These are phyloP conservation scores for Radiomyces spectabilis DNA, from an alignment of 192 early-diverging fungal genomes.

Conservation along the genomic window DNA sequence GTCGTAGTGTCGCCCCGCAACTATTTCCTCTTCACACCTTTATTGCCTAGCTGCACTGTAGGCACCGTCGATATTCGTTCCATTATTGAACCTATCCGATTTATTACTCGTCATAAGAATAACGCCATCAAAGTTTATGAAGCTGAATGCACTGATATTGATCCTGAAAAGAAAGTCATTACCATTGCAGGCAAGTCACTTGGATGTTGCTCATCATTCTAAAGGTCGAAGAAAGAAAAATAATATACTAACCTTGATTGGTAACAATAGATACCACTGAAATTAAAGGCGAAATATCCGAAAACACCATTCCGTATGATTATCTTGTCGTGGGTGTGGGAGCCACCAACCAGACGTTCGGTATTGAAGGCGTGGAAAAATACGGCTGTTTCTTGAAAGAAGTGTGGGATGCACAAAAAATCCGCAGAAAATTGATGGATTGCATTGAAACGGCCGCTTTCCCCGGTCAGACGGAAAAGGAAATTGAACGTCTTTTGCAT, in stretches of 20 bases:
- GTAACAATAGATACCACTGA: slow-evolving; percentile 67
- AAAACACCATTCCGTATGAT: slow-evolving; percentile 58
- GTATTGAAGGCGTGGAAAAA: slow-evolving; percentile 66
- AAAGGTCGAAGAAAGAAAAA: no score
- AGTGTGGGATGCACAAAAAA: slow-evolving; percentile 70
- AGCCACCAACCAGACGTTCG: slow-evolving; percentile 73
- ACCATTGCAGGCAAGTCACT: slow-evolving; percentile 55
- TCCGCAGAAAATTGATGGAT: slow-evolving; percentile 69
- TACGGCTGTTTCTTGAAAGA: slow-evolving; percentile 71
- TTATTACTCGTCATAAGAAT: slow-evolving; percentile 78
- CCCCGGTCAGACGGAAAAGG: slow-evolving; percentile 59
- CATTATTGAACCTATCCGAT: slow-evolving; percentile 82
- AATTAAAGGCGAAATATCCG: slow-evolving; percentile 51
- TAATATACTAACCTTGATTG: no score
- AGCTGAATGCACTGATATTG: slow-evolving; percentile 81
- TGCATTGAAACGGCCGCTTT: slow-evolving; percentile 63
- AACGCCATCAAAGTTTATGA: slow-evolving; percentile 81
- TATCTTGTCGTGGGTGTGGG: slow-evolving; percentile 70
- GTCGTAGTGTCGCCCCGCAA: slow-evolving; percentile 71
- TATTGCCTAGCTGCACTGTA: slow-evolving; percentile 67
- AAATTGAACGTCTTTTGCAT: slow-evolving; percentile 65
- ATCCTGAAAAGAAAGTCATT: slow-evolving; percentile 68
- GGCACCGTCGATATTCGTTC: slow-evolving; percentile 81
- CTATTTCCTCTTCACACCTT: slow-evolving; percentile 78
- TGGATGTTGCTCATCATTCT: no score